Evolutionary conservation across 768 basidiomycete genomes (phyloP), one percentile per base, ranked within the genome.

Genomic region (Hericium rajendrae): DNA sequence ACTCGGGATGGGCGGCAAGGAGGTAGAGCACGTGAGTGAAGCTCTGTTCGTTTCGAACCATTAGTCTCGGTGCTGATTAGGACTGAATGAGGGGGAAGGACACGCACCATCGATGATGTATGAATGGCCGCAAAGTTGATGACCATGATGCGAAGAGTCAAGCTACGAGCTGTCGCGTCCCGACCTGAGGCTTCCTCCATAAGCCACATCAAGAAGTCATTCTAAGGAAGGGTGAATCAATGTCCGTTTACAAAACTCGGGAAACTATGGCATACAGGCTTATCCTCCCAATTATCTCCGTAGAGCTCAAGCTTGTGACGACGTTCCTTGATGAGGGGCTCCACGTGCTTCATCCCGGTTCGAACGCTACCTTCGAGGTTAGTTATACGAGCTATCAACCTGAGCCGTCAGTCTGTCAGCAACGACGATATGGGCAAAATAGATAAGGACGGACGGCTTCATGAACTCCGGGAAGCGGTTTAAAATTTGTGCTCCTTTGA

Each of bases 131-230:
- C 67, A 54, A 77, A 74, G 58, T 78, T 73, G 26, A 76, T 58
- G 3, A 68, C 49, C 39, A 77, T 66, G 51, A 75, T 61, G 46
- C 73, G 69, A 13, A 43, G 54, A 0, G 61, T 54, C 9, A 75
- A 54, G 41, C 66, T 67, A 38, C 69, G 61, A 37, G 67, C 60
- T 59, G 63, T 59, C 62, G 63, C 60, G 63, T 74, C 61, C 57
- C 62, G 37, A 60, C 68, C 59, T 63, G 64, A 43, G 43, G 67
- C 66, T 12, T 68, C 69, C 10, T 69, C 69, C 61, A 77, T 67
- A n/a, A 77, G 62, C 76, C 74, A 75, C 37, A 68, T 68, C 12
- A 77, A 66, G 62, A 75, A 50, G 59, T 76, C 76, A 48, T 72
- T 70, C 73, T 74, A 50, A 18, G 38, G 2, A 51, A 26, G 49